Base-by-base conservation (phyloP, 805 yeast genomes). In the Yarrowia sp. region DNA sequence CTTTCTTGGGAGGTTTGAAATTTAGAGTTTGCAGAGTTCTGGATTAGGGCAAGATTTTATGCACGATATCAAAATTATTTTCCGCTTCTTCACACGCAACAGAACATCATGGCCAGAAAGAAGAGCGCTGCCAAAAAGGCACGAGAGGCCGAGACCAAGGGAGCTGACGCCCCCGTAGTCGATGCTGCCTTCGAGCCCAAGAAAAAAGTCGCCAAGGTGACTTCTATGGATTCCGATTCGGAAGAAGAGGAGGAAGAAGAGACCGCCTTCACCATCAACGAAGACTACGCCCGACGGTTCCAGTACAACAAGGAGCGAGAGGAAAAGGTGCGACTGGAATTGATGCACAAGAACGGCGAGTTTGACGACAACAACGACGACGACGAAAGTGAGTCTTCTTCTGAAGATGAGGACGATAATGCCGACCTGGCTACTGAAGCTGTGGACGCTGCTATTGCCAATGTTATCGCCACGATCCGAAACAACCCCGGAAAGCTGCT, bases 381-480 rank as follows among this genome's bases (percentile, higher is more conserved):
- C 74, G 73, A 61, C 14, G 76, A 73, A 53, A 78, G 74, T 42
- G 72, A 71, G 13, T 74, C 68, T 8, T 47, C 44, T 13, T 69
- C 61, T 32, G 70, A 68, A 10, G 75, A 72, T 13, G 99, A 93
- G 76, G 99, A 95, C 73, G 97, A 92, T 67, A 87, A 75, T 69
- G 99, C 97, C 62, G 96, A 92, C 35, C 78, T 95, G 60, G 81
- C 90, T 63, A 93, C 98, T 0, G 91, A 85, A 55, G 92, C 89
- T 60, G 90, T 95, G 9, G 98, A 95, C 68, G 75, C 80, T 17
- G 96, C 96, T 28, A 86, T 95, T 69, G 80, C 82, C 61, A 81
- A 86, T 47, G 96, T 95, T 2, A 75, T 95, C 58, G 72, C 78
- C 15, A 88, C 97, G 0, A 82, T 95, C 66, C 85, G 84, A 71